Percentiles rank a stretch among this genome's conserved stretches.
These are phyloP conservation scores for Rickenella mellea DNA, from an alignment of 768 basidiomycete species.

Conservation along the genomic window DNA sequence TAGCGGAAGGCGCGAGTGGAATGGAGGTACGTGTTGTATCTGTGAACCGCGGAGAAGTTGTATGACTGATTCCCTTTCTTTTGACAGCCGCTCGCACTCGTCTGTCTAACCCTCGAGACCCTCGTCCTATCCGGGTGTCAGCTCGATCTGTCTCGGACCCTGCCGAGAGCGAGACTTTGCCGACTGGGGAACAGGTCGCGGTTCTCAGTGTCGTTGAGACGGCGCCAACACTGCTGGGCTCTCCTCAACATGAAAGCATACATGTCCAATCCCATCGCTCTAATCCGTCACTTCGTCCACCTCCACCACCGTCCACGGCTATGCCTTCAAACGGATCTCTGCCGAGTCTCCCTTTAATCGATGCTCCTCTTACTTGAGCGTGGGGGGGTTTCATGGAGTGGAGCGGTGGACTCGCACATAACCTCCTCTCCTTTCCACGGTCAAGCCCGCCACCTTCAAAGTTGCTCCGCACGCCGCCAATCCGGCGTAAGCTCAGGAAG, in stretches of 20 bases:
- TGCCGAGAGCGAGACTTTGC: neutral
- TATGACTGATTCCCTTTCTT: neutral
- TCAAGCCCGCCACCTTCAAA: no score
- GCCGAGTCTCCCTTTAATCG: slow-evolving; percentile 26
- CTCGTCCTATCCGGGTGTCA: no score
- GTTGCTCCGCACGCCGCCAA: no score
- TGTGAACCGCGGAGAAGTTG: no score
- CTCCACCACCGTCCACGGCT: slow-evolving; percentile 33
- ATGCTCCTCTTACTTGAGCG: slow-evolving; percentile 39
- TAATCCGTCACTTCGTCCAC: slow-evolving; percentile 13
- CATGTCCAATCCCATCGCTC: neutral
- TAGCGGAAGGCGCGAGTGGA: slow-evolving; percentile 6
- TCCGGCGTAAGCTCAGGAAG: no score
- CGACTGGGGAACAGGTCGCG: neutral
- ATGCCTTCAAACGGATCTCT: slow-evolving; percentile 14
- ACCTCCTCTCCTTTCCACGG: no score
- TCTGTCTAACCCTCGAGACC: neutral
- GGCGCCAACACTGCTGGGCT: neutral
- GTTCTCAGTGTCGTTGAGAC: neutral
- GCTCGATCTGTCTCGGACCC: no score
- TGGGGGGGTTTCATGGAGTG: no score
- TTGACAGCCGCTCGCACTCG: neutral
- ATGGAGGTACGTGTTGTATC: no score
- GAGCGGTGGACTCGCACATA: no score
- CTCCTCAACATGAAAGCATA: neutral